phyloP scores from a whole-genome alignment of 805 yeast genomes.

The Metschnikowia bowlesiae region DNA sequence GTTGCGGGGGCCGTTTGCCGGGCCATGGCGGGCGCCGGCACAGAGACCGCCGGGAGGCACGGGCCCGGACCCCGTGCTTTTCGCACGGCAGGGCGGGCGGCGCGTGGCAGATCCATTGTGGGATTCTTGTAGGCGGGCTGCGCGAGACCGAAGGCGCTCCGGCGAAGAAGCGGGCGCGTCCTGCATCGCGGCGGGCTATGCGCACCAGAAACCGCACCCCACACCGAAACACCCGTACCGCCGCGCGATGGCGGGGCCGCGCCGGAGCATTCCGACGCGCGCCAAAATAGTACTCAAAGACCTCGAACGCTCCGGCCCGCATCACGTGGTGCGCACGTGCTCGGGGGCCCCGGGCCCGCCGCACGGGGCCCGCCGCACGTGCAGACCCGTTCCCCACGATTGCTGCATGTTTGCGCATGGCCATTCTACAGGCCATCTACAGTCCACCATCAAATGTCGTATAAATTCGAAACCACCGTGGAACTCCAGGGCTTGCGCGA shows the following conservation, averaged over 20 bases:
- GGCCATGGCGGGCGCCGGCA: not conserved
- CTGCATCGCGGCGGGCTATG: not conserved
- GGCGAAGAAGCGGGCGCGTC: not conserved
- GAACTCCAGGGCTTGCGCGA: constrained; percentile 21
- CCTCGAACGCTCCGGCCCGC: too few species aligned
- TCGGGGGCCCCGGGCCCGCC: too few species aligned
- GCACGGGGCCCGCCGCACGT: too few species aligned
- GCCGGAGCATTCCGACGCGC: not conserved
- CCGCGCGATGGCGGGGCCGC: not conserved
- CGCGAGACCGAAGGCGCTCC: not conserved
- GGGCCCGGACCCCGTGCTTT: too few species aligned
- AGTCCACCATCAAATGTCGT: constrained; percentile 8
- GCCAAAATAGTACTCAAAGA: not conserved
- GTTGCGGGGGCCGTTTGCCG: not conserved
- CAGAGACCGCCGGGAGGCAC: too few species aligned
- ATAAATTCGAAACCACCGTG: constrained; percentile 18
- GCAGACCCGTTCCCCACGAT: too few species aligned
- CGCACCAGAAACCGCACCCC: not conserved
- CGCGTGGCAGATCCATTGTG: not conserved
- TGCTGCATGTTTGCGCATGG: too few species aligned
- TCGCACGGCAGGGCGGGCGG: too few species aligned
- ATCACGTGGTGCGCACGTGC: not conserved
- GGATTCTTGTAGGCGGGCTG: too few species aligned
- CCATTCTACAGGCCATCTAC: too few species aligned
- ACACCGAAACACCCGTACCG: not conserved